Conservation (phyloP, 1,139 yeast genomes). For the Kodamaea ohmeri region DNA sequence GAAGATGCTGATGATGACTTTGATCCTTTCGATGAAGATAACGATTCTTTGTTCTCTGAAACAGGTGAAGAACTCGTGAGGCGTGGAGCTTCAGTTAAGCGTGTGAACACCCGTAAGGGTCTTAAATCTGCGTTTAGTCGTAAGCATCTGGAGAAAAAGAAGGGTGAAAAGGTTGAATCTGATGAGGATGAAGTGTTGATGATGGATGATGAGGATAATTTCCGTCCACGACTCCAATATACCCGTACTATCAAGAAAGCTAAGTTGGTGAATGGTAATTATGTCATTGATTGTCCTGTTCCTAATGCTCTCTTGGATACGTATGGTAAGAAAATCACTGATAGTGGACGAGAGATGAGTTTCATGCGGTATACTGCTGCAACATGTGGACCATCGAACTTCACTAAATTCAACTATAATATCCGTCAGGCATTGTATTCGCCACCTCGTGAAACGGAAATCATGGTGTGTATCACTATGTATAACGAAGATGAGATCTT, state of each 20-base stretch:
- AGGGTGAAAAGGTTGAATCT: not conserved
- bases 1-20: slow-evolving; percentile 41
- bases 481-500: slow-evolving; percentile 77
- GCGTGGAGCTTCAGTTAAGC: slow-evolving; percentile 33
- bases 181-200: slow-evolving; percentile 18
- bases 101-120: slow-evolving; percentile 22
- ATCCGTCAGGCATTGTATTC: slow-evolving; percentile 65
- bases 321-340: slow-evolving; percentile 47
- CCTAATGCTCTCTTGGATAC: slow-evolving; percentile 57
- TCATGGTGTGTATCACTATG: slow-evolving; percentile 74
- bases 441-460: slow-evolving; percentile 68
- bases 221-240: slow-evolving; percentile 42
- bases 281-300: slow-evolving; percentile 78
- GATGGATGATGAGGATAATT: slow-evolving; percentile 35
- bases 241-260: slow-evolving; percentile 52
- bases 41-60: slow-evolving; percentile 42
- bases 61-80: slow-evolving; percentile 40
- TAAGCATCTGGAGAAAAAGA: not conserved
- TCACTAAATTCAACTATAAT: slow-evolving; percentile 53
- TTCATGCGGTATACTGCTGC: slow-evolving; percentile 81
- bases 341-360: slow-evolving; percentile 61
- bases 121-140: slow-evolving; percentile 4
- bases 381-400: slow-evolving; percentile 74
- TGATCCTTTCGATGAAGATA: slow-evolving; percentile 47
- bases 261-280: slow-evolving; percentile 63